These are phyloP conservation scores for Blechomonas ayalai DNA, from an alignment of 208 protist species.

Conservation along the genomic window DNA sequence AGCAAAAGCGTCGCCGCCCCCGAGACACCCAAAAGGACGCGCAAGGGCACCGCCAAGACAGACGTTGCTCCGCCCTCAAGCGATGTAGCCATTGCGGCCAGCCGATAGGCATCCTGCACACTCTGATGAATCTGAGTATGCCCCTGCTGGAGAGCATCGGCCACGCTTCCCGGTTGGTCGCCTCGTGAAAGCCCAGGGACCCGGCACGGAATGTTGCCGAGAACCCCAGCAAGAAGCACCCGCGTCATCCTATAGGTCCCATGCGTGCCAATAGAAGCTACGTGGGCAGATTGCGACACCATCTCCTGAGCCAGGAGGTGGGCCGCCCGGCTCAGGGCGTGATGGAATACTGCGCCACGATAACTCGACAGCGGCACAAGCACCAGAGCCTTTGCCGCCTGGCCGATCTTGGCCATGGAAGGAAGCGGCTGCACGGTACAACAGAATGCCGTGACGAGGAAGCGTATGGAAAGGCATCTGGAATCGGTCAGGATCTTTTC, in stretches of 20 bases:
- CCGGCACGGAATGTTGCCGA: conserved; percentile 1
- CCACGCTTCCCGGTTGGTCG: conserved; percentile 12
- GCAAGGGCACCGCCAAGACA: conserved; percentile 21
- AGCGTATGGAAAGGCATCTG: conserved; percentile 24
- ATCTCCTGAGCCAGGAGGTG: conserved; percentile 24
- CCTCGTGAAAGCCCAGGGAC: conserved; percentile 6
- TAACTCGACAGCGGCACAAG: conserved; percentile 39
- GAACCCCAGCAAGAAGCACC: conserved; percentile 15
- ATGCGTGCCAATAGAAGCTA: conserved; percentile 19
- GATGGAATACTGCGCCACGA: conserved; percentile 13
- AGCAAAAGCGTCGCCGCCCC: conserved; percentile 21
- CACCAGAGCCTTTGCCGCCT: conserved; percentile 30
- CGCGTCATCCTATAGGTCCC: conserved; percentile 21
- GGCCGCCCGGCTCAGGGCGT: conserved; percentile 22
- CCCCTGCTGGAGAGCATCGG: conserved; percentile 17
- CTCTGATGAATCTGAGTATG: conserved; percentile 16
- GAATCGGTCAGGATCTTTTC: conserved; percentile 23
- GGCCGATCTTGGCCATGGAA: conserved; percentile 31
- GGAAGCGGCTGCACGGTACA: conserved; percentile 49
- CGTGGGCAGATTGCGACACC: conserved; percentile 14
- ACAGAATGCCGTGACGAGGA: conserved; percentile 30
- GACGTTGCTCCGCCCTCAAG: conserved; percentile 15
- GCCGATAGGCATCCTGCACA: conserved; percentile 10
- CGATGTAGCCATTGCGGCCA: not conserved
- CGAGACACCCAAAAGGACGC: conserved; percentile 25